Conservation (phyloP, 1,139 yeast species). For the Geotrichum siamense region DNA sequence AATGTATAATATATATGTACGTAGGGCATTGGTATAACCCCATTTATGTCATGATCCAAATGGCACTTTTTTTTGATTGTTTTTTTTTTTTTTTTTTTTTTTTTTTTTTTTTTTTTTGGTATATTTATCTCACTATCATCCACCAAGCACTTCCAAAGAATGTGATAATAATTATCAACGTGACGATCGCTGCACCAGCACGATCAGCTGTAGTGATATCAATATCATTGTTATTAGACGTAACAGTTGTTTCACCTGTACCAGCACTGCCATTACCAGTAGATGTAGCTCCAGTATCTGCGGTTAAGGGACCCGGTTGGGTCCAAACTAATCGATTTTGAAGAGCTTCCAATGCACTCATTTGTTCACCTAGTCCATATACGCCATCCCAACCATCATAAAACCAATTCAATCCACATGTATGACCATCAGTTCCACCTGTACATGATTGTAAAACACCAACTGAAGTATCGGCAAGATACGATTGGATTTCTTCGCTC, state of each 20-base stretch:
- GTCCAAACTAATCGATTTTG: conserved; percentile 43
- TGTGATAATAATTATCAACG: conserved; percentile 60
- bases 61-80: too few species aligned
- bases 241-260: conserved; percentile 18
- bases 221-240: conserved; percentile 7
- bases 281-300: conserved; percentile 45
- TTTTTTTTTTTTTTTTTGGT: too few species aligned
- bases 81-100: too few species aligned
- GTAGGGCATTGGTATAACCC: too few species aligned
- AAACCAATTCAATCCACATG: conserved; percentile 84
- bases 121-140: conserved; percentile 46
- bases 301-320: conserved; percentile 40
- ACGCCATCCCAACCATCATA: conserved; percentile 61
- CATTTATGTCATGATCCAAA: too few species aligned
- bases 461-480: conserved; percentile 55
- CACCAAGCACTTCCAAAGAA: conserved; percentile 63
- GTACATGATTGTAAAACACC: conserved; percentile 79
- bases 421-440: conserved; percentile 86
- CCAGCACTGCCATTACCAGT: conserved; percentile 34
- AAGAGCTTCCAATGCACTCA: conserved; percentile 75
- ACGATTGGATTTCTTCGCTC: conserved; percentile 38
- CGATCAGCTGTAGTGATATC: conserved; percentile 43
- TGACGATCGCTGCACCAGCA: conserved; percentile 84
- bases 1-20: too few species aligned
- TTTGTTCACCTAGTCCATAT: conserved; percentile 89